These are phyloP conservation scores for Ambrosia hybrid DNA, from an alignment of 140 eudicot genomes.

Conservation along the genomic window DNA sequence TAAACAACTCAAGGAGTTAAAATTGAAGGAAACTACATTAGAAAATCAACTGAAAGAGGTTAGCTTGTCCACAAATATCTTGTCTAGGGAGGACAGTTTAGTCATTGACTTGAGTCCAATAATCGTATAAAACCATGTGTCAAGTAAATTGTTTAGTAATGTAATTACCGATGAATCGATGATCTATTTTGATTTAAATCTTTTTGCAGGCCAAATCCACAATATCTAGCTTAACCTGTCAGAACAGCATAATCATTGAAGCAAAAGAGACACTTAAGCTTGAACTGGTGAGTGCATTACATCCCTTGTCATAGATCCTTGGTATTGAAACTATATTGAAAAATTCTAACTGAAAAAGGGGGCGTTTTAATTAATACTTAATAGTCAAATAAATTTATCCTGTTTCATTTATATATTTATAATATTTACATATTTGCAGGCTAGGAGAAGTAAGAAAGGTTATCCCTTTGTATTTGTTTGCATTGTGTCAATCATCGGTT, in stretches of 20 bases:
- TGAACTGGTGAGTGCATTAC: constrained; percentile 51
- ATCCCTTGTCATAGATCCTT: constrained; percentile 1
- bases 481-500: constrained; percentile 57
- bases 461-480: constrained; percentile 57
- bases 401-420: background rate
- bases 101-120: constrained; percentile 6
- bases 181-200: constrained; percentile 4
- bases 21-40: constrained; percentile 38
- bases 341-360: background rate
- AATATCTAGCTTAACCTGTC: constrained; percentile 51
- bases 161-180: too few species aligned
- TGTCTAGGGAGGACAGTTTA: constrained; percentile 3
- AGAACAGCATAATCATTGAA: constrained; percentile 44
- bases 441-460: constrained; percentile 53
- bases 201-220: constrained; percentile 51
- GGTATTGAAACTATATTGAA: background rate
- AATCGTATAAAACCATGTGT: background rate
- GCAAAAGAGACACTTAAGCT: constrained; percentile 52
- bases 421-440: constrained; percentile 44
- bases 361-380: background rate
- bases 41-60: constrained; percentile 67
- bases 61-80: constrained; percentile 20
- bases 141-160: background rate
- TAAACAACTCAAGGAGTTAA: constrained; percentile 52
- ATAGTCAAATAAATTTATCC: background rate